These are phyloP conservation scores for Vigna hirtella DNA, from an alignment of 306 rosid species.

Conservation along the genomic window DNA sequence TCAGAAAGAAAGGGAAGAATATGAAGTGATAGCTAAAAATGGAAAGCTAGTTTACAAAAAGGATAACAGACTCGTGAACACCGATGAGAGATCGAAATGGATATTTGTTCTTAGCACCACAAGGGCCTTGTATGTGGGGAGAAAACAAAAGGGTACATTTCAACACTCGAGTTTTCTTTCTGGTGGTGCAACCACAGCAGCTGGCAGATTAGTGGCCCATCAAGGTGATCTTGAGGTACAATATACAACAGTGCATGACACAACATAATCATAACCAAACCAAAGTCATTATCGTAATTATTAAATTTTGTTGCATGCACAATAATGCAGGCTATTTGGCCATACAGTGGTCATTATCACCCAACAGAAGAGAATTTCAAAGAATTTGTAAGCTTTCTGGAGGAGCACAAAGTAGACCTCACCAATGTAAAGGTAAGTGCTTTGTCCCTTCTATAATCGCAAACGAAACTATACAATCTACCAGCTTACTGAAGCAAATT, in stretches of 20 bases:
- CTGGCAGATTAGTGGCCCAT: constrained; percentile 85
- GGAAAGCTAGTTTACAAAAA: constrained; percentile 70
- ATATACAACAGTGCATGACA: not conserved
- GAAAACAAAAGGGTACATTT: constrained; percentile 80
- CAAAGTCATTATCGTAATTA: not conserved
- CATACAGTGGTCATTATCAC: constrained; percentile 95
- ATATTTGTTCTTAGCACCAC: constrained; percentile 94
- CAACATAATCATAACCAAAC: not conserved
- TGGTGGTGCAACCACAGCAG: constrained; percentile 96
- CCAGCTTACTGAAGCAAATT: not conserved
- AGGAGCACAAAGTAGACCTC: constrained; percentile 81
- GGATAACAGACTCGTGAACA: constrained; percentile 62
- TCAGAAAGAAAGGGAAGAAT: constrained; percentile 88
- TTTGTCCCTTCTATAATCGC: not conserved
- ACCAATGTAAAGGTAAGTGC: constrained; percentile 76
- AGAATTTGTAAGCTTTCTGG: constrained; percentile 82
- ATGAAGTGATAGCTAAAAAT: constrained; percentile 72
- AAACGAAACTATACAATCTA: not conserved
- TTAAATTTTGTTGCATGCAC: constrained; percentile 15
- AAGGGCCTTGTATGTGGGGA: constrained; percentile 83
- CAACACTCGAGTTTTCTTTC: constrained; percentile 95
- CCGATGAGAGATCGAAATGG: constrained; percentile 76
- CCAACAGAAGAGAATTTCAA: constrained; percentile 94
- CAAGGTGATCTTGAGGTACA: constrained; percentile 78
- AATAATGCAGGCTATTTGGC: constrained; percentile 87